Base-by-base conservation (phyloP, 2,329 filamentous ascomycete genomes). In the Pseudonectria buxi region DNA sequence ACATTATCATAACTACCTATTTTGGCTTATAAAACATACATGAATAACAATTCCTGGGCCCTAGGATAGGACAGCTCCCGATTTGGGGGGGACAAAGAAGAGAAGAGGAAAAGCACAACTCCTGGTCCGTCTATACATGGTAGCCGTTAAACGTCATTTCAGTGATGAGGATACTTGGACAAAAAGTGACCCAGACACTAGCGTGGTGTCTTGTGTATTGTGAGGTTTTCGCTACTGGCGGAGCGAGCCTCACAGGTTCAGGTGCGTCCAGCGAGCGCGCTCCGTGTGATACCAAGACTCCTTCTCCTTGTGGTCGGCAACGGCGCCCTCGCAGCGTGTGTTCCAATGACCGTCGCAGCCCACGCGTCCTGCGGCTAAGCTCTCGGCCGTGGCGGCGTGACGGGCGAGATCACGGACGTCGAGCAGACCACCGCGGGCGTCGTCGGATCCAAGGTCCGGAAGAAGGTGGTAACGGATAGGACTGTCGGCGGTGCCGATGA, bases 401-500 rank as follows among this genome's bases (percentile, higher is more conserved):
- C 59, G 58, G 7, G 75, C 46, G 12, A 81, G 45, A 33, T 78
- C 73, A 5, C 62, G 54, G 4, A 78, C 57, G 26, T 70, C 69
- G 1, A 74, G 63, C 3, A 81, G 57, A 2, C 74, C 72, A 12
- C 76, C 73, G 31, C 72, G 67, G 22, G 74, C 71, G 40, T 80
- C 75, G 3, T 64, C 63, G 2, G 67, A 72, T 0, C 76, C 76
- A 0, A 55, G 46, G 35, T 84, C 79, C 0, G 82, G 69, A 12
- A 63, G 55, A 10, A 88, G 61, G 27, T 67, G 62, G 50, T 87
- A 88, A 13, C 59, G 52, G 34, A 88, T 78, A 22, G 55, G 59
- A 30, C 76, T 81, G 22, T 65, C 69, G 3, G 78, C 51, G 2
- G 68, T 66, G 12, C 83, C 83, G 6, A 86, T 56, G 51, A 75